Conservation (phyloP, 208 protist species). For the Acanthamoeba quina region DNA sequence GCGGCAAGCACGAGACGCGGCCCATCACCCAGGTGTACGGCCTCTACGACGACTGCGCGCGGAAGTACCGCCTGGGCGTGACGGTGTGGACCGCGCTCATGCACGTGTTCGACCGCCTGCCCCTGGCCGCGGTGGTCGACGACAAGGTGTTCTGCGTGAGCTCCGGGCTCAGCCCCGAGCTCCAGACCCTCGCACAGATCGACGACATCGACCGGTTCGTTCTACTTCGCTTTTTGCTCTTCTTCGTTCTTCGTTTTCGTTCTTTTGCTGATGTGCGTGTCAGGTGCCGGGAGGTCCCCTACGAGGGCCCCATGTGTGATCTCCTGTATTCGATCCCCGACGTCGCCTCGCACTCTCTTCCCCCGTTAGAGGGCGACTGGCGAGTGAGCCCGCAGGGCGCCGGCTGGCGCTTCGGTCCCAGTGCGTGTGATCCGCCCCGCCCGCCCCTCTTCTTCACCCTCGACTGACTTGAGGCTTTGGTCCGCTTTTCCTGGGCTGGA, state of each 20-base stretch:
- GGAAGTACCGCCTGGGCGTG: constrained; percentile 93
- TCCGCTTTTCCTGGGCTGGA: neutral
- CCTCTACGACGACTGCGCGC: constrained; percentile 94
- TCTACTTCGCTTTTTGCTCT: neutral
- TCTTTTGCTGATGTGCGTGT: neutral
- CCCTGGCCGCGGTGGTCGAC: constrained; percentile 95
- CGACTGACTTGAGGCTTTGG: too few species aligned
- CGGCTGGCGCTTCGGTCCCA: constrained; percentile 94
- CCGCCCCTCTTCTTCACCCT: too few species aligned
- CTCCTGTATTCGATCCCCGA: constrained; percentile 95
- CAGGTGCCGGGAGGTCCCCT: constrained; percentile 93
- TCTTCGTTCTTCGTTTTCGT: neutral
- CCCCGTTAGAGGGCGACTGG: constrained; percentile 78
- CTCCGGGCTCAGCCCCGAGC: constrained; percentile 90
- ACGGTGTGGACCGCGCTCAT: constrained; percentile 92
- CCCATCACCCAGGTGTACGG: constrained; percentile 94
- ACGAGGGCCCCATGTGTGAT: constrained; percentile 94
- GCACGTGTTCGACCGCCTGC: constrained; percentile 93
- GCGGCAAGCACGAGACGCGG: constrained; percentile 96
- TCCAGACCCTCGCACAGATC: constrained; percentile 70
- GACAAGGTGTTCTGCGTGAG: constrained; percentile 94
- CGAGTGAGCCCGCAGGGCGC: constrained; percentile 92
- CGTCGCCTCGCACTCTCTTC: constrained; percentile 86
- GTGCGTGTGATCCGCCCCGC: too few species aligned
- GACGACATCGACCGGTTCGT: neutral